Conservation (phyloP, 306 rosid genomes). For the Cotoneaster glaucophyllus region DNA sequence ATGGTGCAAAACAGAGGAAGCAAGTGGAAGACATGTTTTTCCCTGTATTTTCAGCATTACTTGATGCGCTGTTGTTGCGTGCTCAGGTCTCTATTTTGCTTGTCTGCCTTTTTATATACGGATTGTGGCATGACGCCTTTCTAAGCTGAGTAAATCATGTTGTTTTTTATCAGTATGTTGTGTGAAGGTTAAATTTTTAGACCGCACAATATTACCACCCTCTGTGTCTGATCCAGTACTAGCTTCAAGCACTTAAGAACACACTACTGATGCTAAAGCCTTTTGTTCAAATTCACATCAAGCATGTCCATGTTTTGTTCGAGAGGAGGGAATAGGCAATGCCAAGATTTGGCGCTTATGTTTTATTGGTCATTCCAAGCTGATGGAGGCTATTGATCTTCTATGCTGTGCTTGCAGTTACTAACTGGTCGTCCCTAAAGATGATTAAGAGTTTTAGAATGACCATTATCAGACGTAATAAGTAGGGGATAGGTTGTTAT, state of each 20-base stretch:
- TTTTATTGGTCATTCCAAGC: not conserved
- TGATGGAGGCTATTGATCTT: not conserved
- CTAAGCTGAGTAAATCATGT: not conserved
- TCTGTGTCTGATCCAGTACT: not conserved
- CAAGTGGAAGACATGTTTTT: constrained; percentile 60
- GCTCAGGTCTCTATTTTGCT: constrained; percentile 63
- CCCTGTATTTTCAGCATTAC: constrained; percentile 70
- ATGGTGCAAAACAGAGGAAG: constrained; percentile 46
- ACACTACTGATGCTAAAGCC: not conserved
- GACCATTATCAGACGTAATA: not conserved
- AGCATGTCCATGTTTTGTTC: no score
- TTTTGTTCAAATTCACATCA: not conserved
- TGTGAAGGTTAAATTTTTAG: not conserved
- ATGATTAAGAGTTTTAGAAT: not conserved
- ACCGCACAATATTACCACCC: not conserved
- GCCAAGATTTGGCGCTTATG: not conserved
- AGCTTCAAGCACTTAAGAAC: not conserved
- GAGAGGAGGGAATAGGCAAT: no score
- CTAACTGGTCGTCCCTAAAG: not conserved
- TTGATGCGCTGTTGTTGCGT: constrained; percentile 76
- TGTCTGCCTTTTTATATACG: not conserved
- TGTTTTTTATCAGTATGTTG: not conserved
- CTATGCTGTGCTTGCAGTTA: not conserved
- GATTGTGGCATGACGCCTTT: not conserved
- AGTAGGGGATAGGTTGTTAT: not conserved